These are phyloP conservation scores for Penicillium maclennaniae DNA, from an alignment of 495 filamentous ascomycete species.

Conservation along the genomic window DNA sequence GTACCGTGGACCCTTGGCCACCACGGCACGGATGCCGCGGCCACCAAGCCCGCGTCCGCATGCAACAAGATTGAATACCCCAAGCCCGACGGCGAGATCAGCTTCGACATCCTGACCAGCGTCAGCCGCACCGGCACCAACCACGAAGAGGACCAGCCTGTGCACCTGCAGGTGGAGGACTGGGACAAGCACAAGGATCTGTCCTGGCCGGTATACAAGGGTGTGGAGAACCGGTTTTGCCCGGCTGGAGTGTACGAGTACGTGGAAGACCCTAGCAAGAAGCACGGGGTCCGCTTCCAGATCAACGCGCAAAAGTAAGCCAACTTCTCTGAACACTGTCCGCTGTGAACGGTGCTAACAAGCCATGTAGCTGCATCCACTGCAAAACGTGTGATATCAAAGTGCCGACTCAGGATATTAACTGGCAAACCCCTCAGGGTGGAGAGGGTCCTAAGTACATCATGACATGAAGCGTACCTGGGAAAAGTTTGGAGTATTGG, in stretches of 20 bases:
- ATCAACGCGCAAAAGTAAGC: conserved; percentile 97
- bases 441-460: conserved; percentile 96
- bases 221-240: conserved; percentile 96
- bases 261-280: conserved; percentile 80
- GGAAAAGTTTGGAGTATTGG: conserved; percentile 1
- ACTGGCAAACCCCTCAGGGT: conserved; percentile 92
- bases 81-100: conserved; percentile 91
- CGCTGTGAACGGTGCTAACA: background rate
- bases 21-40: conserved; percentile 54
- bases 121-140: conserved; percentile 95
- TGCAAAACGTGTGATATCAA: conserved; percentile 99
- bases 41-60: conserved; percentile 76
- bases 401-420: conserved; percentile 92
- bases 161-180: conserved; percentile 89
- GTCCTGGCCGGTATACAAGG: conserved; percentile 85
- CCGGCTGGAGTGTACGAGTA: conserved; percentile 99
- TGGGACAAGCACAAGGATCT: conserved; percentile 84
- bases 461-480: conserved; percentile 59
- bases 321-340: background rate
- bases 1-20: conserved; percentile 94
- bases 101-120: conserved; percentile 92
- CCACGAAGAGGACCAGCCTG: conserved; percentile 97
- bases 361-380: conserved; percentile 75
- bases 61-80: conserved; percentile 90
- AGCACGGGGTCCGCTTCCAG: conserved; percentile 86